Percentiles rank a stretch among this genome's conserved stretches.
Evolutionary conservation across 78 protist species (phyloP).

Genomic region (Guillardia theta): DNA sequence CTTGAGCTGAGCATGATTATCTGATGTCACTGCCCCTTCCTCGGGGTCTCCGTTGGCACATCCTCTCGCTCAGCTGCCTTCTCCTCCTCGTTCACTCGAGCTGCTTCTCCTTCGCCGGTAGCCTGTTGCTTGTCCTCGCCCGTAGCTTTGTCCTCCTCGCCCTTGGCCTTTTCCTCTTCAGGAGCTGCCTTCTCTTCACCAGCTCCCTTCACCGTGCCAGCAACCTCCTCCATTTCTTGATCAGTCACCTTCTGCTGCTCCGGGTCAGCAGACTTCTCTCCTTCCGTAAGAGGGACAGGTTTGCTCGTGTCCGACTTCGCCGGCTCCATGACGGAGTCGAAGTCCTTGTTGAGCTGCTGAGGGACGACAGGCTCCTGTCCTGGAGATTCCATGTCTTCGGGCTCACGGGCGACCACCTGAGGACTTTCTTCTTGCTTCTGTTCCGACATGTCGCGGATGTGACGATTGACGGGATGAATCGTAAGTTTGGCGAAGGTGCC

Average conservation of each 20-base stretch:
- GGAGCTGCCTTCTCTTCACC: background rate
- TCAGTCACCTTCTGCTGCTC: background rate
- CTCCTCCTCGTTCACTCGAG: background rate
- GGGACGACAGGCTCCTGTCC: background rate
- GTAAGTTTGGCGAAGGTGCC: slow-evolving; percentile 28
- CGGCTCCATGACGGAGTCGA: background rate
- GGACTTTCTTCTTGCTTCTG: background rate
- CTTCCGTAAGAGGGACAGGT: no score
- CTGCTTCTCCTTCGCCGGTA: background rate
- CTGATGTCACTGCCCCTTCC: background rate
- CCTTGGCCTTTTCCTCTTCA: background rate
- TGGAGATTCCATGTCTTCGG: background rate
- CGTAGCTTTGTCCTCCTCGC: background rate
- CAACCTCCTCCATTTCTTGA: background rate
- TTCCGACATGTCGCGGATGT: background rate
- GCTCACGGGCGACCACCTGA: background rate
- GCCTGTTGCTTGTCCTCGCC: background rate
- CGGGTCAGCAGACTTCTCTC: background rate
- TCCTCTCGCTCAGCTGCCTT: background rate
- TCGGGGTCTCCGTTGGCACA: background rate
- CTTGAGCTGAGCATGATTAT: background rate
- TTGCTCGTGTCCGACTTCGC: background rate
- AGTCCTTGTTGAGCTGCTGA: background rate
- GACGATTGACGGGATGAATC: background rate
- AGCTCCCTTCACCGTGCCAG: background rate